Conservation (phyloP, 805 yeast genomes). For the Candida pseudofarinosa region DNA sequence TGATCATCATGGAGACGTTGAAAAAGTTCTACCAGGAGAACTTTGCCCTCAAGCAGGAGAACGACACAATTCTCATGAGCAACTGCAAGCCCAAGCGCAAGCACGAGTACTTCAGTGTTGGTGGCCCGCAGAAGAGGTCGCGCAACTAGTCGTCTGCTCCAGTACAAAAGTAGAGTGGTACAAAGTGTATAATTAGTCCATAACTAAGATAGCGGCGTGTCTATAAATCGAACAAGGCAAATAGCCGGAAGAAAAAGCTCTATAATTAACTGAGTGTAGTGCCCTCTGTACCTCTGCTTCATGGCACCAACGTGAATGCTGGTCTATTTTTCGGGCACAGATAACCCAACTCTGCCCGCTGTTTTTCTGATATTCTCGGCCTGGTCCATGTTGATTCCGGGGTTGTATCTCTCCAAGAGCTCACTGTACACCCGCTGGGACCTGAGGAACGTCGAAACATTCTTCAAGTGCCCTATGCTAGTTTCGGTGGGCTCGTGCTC, state of each 20-base stretch:
- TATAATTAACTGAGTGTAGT: no score
- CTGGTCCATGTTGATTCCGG: conserved; percentile 74
- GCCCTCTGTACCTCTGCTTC: no score
- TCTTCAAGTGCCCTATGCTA: conserved; percentile 43
- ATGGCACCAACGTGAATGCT: not conserved
- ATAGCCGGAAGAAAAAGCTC: no score
- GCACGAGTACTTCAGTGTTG: conserved; percentile 12
- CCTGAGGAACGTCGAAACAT: conserved; percentile 57
- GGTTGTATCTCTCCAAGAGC: conserved; percentile 80
- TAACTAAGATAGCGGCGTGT: not conserved
- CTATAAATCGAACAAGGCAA: not conserved
- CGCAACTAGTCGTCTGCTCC: conserved; percentile 4
- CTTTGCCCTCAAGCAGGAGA: conserved; percentile 22
- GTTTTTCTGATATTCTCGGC: conserved; percentile 74
- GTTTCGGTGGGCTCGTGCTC: conserved; percentile 5
- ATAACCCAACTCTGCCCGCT: conserved; percentile 84
- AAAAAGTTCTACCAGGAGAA: conserved; percentile 36
- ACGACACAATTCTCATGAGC: conserved; percentile 20
- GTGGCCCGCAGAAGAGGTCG: conserved; percentile 17
- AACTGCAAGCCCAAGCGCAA: conserved; percentile 29
- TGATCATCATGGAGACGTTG: conserved; percentile 35
- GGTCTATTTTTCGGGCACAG: conserved; percentile 26
- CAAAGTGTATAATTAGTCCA: not conserved
- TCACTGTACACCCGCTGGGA: conserved; percentile 77
- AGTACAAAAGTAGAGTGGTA: not conserved